These are phyloP conservation scores for Cercospora nicotianae DNA, from an alignment of 2,329 filamentous ascomycete genomes.

Conservation along the genomic window DNA sequence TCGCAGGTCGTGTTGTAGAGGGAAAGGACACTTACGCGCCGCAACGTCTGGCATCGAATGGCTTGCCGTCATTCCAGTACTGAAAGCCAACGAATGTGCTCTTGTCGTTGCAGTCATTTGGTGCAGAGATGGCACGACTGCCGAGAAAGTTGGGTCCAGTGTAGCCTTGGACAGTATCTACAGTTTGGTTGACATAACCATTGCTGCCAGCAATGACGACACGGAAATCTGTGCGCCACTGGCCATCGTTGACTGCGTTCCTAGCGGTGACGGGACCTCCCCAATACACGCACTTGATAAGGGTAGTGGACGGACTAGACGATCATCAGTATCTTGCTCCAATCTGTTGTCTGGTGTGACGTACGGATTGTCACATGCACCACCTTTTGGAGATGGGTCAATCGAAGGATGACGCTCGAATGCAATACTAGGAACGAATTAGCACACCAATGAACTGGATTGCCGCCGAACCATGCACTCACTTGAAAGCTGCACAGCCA, in stretches of 20 bases:
- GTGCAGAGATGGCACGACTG: conserved; percentile 33
- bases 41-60: conserved; percentile 38
- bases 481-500: conserved; percentile 22
- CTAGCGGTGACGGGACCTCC: conserved; percentile 29
- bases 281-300: conserved; percentile 39
- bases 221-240: conserved; percentile 25
- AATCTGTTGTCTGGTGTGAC: not conserved
- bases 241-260: conserved; percentile 34
- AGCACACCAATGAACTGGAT: not conserved
- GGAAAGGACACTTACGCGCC: conserved; percentile 17
- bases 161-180: conserved; percentile 18
- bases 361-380: conserved; percentile 14
- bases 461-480: not conserved
- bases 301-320: conserved; percentile 12
- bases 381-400: conserved; percentile 38
- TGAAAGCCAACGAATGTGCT: conserved; percentile 35
- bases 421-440: not conserved
- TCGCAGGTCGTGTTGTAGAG: not conserved
- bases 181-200: conserved; percentile 17
- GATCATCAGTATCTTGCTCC: not conserved
- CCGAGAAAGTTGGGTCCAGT: conserved; percentile 21
- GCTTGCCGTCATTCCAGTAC: conserved; percentile 33
- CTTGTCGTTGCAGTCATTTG: conserved; percentile 29
- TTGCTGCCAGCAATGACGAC: conserved; percentile 21
- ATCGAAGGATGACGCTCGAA: conserved; percentile 22